Conservation (phyloP, 202 grass and related monocot genomes). For the Dendrocalamus latiflorus region DNA sequence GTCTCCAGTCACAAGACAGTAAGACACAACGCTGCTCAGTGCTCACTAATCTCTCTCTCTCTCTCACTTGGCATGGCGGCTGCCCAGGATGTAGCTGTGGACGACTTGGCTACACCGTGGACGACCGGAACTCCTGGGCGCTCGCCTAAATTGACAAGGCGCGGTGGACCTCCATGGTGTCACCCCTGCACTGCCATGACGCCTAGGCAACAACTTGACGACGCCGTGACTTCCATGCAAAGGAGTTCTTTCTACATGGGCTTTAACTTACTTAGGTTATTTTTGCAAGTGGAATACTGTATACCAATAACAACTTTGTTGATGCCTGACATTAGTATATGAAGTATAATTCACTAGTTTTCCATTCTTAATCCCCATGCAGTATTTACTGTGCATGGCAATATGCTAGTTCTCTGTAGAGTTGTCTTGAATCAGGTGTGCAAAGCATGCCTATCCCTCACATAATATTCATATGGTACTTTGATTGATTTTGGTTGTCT, state of each 20-base stretch:
- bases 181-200: too few species aligned
- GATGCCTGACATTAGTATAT: neutral
- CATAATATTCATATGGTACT: neutral
- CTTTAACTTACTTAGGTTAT: neutral
- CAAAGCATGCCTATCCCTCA: neutral
- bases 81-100: too few species aligned
- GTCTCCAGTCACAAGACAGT: too few species aligned
- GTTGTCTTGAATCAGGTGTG: neutral
- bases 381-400: neutral
- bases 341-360: neutral
- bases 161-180: too few species aligned
- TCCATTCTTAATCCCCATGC: neutral
- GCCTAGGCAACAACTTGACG: too few species aligned
- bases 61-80: too few species aligned
- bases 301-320: conserved; percentile 1
- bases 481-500: conserved; percentile 26
- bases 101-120: too few species aligned
- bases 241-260: neutral
- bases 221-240: too few species aligned
- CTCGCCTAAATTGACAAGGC: too few species aligned
- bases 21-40: too few species aligned
- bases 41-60: too few species aligned
- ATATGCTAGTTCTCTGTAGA: neutral
- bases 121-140: too few species aligned
- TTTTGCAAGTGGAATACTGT: neutral